Evolutionary conservation across 192 early-diverging fungal species (phyloP).

Genomic region (Nowakowskiella sp.): DNA sequence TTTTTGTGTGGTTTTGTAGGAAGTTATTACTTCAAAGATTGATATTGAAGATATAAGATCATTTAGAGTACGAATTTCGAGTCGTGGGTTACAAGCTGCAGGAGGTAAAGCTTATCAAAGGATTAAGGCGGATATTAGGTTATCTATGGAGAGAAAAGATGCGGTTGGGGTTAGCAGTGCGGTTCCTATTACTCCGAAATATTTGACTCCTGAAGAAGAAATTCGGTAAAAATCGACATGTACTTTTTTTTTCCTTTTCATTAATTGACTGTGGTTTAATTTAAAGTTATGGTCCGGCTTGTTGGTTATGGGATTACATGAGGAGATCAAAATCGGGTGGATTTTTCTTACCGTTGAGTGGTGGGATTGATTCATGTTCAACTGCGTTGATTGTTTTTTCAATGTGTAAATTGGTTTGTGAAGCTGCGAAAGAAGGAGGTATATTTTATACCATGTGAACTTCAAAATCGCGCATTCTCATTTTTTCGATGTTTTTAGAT

Average conservation of each 20-base stretch:
- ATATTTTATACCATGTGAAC: slow-evolving; percentile 8
- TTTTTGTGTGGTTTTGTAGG: slow-evolving; percentile 34
- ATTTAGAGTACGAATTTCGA: slow-evolving; percentile 58
- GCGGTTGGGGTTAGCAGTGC: slow-evolving; percentile 25
- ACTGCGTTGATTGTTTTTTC: slow-evolving; percentile 77
- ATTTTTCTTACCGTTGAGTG: slow-evolving; percentile 92
- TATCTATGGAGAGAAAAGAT: slow-evolving; percentile 19
- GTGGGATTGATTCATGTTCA: slow-evolving; percentile 95
- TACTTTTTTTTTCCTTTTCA: not conserved
- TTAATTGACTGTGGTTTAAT: not conserved
- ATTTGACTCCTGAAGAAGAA: slow-evolving; percentile 80
- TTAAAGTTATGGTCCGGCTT: slow-evolving; percentile 76
- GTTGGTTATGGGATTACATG: slow-evolving; percentile 99
- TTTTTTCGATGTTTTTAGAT: slow-evolving; percentile 31
- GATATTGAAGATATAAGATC: slow-evolving; percentile 85
- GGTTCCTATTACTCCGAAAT: slow-evolving; percentile 42
- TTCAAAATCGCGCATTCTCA: not conserved
- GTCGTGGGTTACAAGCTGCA: slow-evolving; percentile 76
- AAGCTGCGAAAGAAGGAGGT: slow-evolving; percentile 55
- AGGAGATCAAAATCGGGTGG: slow-evolving; percentile 81
- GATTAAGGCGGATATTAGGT: slow-evolving; percentile 41
- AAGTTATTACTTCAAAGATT: slow-evolving; percentile 84
- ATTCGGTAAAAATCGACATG: slow-evolving; percentile 57
- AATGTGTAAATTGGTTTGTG: slow-evolving; percentile 78
- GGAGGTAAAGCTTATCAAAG: slow-evolving; percentile 56